phyloP scores from a whole-genome alignment of 768 basidiomycete genomes.

The Gloeopeniophorella convolvens region DNA sequence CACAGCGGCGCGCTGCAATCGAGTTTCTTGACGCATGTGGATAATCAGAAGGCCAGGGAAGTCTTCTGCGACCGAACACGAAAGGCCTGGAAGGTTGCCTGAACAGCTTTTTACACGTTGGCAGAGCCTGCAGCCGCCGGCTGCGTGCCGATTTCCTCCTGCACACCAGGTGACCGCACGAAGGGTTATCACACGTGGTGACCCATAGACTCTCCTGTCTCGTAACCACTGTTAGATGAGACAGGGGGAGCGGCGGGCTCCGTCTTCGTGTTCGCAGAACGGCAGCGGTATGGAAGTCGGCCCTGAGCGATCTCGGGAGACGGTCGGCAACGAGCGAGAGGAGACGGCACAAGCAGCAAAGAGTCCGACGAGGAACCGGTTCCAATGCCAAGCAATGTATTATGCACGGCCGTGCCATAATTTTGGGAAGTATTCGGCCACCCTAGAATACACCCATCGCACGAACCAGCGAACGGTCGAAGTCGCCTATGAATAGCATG shows the following conservation, averaged over 20 bases:
- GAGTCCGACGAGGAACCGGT: not conserved
- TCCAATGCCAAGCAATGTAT: too few species aligned
- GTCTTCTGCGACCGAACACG: not conserved
- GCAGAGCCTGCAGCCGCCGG: not conserved
- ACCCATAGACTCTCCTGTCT: slow-evolving; percentile 4
- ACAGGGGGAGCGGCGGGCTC: not conserved
- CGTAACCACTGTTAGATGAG: slow-evolving; percentile 8
- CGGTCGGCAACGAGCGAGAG: not conserved
- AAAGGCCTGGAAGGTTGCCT: not conserved
- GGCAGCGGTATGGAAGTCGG: slow-evolving; percentile 1
- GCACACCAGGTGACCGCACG: not conserved
- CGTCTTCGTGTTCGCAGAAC: not conserved
- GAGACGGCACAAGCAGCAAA: not conserved
- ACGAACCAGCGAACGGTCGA: too few species aligned
- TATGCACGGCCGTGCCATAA: too few species aligned
- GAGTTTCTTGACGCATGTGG: not conserved
- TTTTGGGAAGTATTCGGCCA: too few species aligned
- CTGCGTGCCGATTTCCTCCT: not conserved
- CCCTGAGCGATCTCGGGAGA: not conserved
- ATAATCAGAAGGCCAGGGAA: slow-evolving; percentile 7
- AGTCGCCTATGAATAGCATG: too few species aligned
- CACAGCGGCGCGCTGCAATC: too few species aligned
- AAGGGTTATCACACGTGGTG: slow-evolving; percentile 4
- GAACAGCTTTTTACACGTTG: too few species aligned
- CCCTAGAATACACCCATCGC: too few species aligned